phyloP scores from a whole-genome alignment of 352 stramenopile genomes.

The Phytopythium ostracodes region DNA sequence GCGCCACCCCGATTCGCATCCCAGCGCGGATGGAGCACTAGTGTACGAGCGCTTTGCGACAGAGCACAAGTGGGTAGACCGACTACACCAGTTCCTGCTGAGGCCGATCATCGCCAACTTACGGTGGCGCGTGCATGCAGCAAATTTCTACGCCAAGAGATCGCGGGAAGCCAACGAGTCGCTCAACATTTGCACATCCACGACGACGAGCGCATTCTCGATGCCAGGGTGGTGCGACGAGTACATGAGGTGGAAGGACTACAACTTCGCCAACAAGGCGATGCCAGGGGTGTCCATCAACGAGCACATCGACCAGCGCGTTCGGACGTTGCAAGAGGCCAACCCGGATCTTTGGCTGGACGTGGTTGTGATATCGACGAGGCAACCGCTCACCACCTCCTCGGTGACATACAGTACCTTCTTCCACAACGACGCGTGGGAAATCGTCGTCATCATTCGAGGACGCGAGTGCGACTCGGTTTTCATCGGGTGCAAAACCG shows the following conservation, averaged over 20 bases:
- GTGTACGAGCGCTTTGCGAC: slow-evolving; percentile 15
- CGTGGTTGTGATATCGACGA: slow-evolving; percentile 18
- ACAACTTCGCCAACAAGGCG: slow-evolving; percentile 13
- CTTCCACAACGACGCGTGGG: slow-evolving; percentile 20
- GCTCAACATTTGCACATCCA: slow-evolving; percentile 13
- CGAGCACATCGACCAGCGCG: slow-evolving; percentile 30
- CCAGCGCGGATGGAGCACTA: background rate
- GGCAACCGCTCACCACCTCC: slow-evolving; percentile 14
- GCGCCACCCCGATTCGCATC: background rate
- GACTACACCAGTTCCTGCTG: slow-evolving; percentile 24
- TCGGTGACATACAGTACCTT: slow-evolving; percentile 12
- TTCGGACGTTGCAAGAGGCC: slow-evolving; percentile 13
- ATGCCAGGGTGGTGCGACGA: slow-evolving; percentile 14
- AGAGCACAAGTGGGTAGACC: slow-evolving; percentile 26
- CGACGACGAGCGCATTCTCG: background rate
- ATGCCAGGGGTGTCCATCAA: slow-evolving; percentile 14
- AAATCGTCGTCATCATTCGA: slow-evolving; percentile 32
- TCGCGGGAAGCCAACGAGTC: slow-evolving; percentile 1
- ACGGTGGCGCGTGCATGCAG: slow-evolving; percentile 16
- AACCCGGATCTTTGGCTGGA: slow-evolving; percentile 28
- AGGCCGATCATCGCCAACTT: slow-evolving; percentile 10
- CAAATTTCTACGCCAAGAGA: slow-evolving; percentile 11
- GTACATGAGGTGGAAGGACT: slow-evolving; percentile 7
- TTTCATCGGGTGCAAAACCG: slow-evolving; percentile 18
- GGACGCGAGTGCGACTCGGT: slow-evolving; percentile 17